Evolutionary conservation across 2,329 filamentous ascomycete species (phyloP).

Genomic region (Aspergillus piperis): DNA sequence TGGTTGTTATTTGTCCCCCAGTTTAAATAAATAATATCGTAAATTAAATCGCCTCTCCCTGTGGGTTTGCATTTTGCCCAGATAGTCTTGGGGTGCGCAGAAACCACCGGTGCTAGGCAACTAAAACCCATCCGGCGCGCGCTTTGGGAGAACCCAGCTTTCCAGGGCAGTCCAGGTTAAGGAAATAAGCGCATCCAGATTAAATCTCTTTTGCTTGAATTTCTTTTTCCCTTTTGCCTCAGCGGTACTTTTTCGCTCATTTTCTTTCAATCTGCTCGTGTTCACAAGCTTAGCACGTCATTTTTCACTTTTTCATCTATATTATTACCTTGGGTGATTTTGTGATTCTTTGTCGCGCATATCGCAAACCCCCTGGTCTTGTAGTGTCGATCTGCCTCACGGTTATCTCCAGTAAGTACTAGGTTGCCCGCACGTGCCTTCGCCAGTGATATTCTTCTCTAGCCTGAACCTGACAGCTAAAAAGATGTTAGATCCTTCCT

Average conservation of each 20-base stretch:
- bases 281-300: neutral
- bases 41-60: neutral
- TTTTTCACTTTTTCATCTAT: neutral
- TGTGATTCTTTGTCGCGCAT: neutral
- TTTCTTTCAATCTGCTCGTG: neutral
- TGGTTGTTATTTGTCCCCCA: neutral
- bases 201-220: neutral
- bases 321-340: too few relatives aligned
- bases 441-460: neutral
- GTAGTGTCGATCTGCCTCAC: constrained; percentile 2
- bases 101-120: neutral
- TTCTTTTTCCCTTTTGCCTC: neutral
- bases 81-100: neutral
- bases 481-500: neutral
- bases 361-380: constrained; percentile 5
- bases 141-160: neutral
- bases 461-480: neutral
- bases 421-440: neutral
- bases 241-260: neutral
- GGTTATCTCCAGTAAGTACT: neutral
- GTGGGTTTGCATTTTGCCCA: too few relatives aligned
- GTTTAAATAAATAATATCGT: neutral
- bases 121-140: neutral
- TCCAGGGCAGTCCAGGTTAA: neutral
- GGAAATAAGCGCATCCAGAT: constrained; percentile 4